A percentile compares a stretch with the other conserved stretches of the same genome.
These are phyloP conservation scores for Piloderma croceum DNA, from an alignment of 768 basidiomycete genomes.

Conservation along the genomic window DNA sequence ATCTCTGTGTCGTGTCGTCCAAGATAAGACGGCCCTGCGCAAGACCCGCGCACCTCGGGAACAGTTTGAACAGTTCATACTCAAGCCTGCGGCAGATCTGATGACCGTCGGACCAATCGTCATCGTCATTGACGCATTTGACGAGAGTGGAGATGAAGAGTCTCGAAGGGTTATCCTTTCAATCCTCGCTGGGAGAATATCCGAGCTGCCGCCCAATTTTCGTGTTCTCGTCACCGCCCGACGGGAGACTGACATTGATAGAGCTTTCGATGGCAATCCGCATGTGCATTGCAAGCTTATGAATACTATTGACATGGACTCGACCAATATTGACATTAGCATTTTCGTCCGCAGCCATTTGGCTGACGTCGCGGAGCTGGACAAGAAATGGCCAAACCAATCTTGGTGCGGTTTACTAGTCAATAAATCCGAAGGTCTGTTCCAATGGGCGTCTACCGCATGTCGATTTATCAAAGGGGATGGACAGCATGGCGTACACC, in stretches of 20 bases:
- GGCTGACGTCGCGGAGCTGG: constrained; percentile 9
- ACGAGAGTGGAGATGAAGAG: constrained; percentile 25
- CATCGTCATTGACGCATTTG: constrained; percentile 32
- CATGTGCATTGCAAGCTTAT: constrained; percentile 5
- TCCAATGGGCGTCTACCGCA: constrained; percentile 17
- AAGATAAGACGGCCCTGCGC: constrained; percentile 6
- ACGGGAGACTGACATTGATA: constrained; percentile 21
- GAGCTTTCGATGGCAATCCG: constrained; percentile 3
- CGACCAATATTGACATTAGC: constrained; percentile 12
- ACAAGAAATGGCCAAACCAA: no score
- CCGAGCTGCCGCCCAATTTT: constrained; percentile 22
- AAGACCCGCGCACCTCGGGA: constrained; percentile 3
- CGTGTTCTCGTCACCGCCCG: constrained; percentile 30
- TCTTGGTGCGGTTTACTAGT: no score
- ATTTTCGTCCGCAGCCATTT: constrained; percentile 11
- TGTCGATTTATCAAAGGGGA: no score
- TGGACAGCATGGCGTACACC: no score
- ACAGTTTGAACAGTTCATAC: constrained; percentile 17
- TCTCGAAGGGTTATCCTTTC: constrained; percentile 17
- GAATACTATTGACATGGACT: constrained; percentile 10
- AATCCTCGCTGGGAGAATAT: constrained; percentile 13
- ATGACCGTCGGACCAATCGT: constrained; percentile 15
- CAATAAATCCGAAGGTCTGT: constrained; percentile 19
- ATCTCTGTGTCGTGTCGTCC: constrained; percentile 11
- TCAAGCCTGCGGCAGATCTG: constrained; percentile 6